Percentiles rank a stretch among this genome's conserved stretches.
These are phyloP conservation scores for Pythium biforme DNA, from an alignment of 352 stramenopile genomes.

Conservation along the genomic window DNA sequence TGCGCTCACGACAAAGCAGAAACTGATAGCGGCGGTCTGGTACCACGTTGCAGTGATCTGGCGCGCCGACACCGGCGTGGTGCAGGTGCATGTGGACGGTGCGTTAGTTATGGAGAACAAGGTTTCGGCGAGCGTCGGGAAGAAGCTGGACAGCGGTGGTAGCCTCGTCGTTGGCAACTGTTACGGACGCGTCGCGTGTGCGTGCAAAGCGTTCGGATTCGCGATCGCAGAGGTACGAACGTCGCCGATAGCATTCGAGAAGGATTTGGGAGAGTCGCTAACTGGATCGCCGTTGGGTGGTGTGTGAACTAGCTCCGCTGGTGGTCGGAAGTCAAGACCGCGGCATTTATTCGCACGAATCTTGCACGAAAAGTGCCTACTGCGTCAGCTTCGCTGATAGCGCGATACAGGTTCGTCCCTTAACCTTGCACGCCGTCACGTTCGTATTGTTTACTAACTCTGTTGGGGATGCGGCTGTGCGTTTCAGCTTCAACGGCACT, in stretches of 20 bases:
- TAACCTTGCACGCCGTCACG: background rate
- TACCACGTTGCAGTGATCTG: slow-evolving; percentile 29
- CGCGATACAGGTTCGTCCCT: slow-evolving; percentile 23
- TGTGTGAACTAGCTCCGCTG: slow-evolving; percentile 22
- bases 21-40: slow-evolving; percentile 15
- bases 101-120: slow-evolving; percentile 13
- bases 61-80: slow-evolving; percentile 5
- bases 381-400: background rate
- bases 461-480: background rate
- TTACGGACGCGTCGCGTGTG: slow-evolving; percentile 30
- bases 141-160: slow-evolving; percentile 15
- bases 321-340: slow-evolving; percentile 30
- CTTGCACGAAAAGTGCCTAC: slow-evolving; percentile 7
- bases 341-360: slow-evolving; percentile 25
- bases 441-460: background rate
- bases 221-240: slow-evolving; percentile 44
- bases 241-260: background rate
- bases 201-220: slow-evolving; percentile 40
- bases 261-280: no score
- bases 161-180: slow-evolving; percentile 47
- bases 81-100: slow-evolving; percentile 26
- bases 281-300: background rate
- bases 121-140: slow-evolving; percentile 1
- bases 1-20: slow-evolving; percentile 18
- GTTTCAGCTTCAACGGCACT: slow-evolving; percentile 19